Evolutionary conservation across 495 filamentous ascomycete species (phyloP), one percentile per base, ranked within the genome.

Genomic region (Hypomontagnella submonticulosa): DNA sequence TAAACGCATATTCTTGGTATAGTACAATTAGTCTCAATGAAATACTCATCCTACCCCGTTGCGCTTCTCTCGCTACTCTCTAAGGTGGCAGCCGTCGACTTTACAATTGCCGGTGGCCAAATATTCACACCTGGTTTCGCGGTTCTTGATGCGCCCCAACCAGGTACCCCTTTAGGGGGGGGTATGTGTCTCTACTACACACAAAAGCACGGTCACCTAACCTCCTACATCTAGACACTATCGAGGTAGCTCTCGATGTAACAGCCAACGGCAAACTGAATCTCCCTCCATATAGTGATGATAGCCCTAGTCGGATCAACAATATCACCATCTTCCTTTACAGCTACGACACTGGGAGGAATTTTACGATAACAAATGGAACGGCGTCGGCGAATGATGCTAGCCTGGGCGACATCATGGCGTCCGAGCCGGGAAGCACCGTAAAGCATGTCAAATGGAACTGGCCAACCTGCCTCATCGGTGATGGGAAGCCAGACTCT

Each of bases 381-480:
- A 87, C 85, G 37, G 76, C 76, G 19, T 78, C 81, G n/a, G 77
- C 77, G n/a, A 76, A 78, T 51, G 80, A 81, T 48, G 81, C 81
- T 34, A 87, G 82, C 47, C 75, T 88, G 11, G 87, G 86, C 1
- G 80, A 87, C 23, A 84, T 89, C 46, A 83, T 90, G 76, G 68
- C 75, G 44, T 81, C 85, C 40, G 87, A 89, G 65, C 77, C 82
- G 1, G 82, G 83, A 8, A 87, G 85, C 59, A 89, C 87, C 0
- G 88, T 90, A 23, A 89, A 89, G 71, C 87, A 90, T 70, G 84
- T 89, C 40, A 87, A 86, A 66, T 90, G 87, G 86, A 71, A 57
- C 8, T 90, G 87, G 87, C 87, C 88, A 1, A 81, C 81, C 46
- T 90, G 87, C 68, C 75, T 90, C 1, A 83, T 86, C 13, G 87